Base-by-base conservation (phyloP, 495 filamentous ascomycete genomes). In the Halenospora varia region DNA sequence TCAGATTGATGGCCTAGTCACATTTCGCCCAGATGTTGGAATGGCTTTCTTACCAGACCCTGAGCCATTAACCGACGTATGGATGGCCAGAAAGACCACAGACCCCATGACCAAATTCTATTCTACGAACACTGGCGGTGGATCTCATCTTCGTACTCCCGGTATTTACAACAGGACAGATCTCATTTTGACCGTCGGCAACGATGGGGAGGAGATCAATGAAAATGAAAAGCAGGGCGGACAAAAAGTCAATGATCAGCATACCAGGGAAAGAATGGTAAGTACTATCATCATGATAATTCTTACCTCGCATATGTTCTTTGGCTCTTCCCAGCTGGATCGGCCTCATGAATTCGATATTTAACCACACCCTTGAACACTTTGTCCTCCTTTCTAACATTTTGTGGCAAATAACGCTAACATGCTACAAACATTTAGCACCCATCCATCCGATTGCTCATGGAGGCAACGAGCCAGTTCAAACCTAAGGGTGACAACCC, bases 1-100 rank as follows among this genome's bases (percentile, higher is more conserved):
- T n/a, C 51, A 54, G 18, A 20, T 54, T n/a, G 51, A 54, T 45
- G 51, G 51, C 23, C n/a, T 54, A 18, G 17, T 54, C 10, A 42
- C 35, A 0, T 54, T 54, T n/a, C 29, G 29, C 6, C 6, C 4
- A 35, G 29, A 35, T 35, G 29, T 35, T 35, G 29, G 29, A 6
- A 4, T 35, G 4, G 29, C 13, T 13, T 35, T 35, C 29, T 13
- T 35, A 13, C 29, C 29, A 35, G 51, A 54, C 40, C 10, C 11
- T 8, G 20, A 44, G n/a, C 17, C 39, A 39, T 52, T 20, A n/a
- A 45, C 10, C 19, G 23, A 23, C n/a, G 22, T 13, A 42, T 54
- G 51, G 51, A 20, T 26, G 40, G 18, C 13, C 4, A 45, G 35
- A 13, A 20, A 44, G 35, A 54, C 13, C 11, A 39, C 42, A 41